Percentiles rank a stretch among this genome's conserved stretches.
These are phyloP conservation scores for Litsea cubeba DNA, from an alignment of 164 flowering plant species.

Conservation along the genomic window DNA sequence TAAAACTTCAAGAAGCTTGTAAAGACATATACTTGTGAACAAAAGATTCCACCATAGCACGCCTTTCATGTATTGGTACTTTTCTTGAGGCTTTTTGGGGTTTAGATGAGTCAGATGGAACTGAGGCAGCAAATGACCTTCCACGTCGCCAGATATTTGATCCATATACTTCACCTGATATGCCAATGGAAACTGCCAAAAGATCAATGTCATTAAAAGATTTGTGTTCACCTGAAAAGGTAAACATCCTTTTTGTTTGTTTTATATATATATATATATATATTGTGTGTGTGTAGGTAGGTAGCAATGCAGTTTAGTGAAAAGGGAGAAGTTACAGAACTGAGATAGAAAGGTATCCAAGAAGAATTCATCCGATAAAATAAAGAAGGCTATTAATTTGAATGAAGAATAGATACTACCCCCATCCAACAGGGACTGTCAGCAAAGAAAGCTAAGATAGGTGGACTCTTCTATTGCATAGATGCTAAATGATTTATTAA, in stretches of 20 bases:
- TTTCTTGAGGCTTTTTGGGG: conserved; percentile 22
- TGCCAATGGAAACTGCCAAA: conserved; percentile 8
- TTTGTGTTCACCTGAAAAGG: neutral
- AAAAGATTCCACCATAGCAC: conserved; percentile 44
- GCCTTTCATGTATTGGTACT: conserved; percentile 40
- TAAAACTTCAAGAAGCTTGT: neutral
- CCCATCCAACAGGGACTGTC: no score
- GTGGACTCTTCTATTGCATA: no score
- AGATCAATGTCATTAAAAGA: conserved; percentile 6
- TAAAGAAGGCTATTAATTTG: no score
- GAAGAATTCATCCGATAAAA: no score
- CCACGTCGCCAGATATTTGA: conserved; percentile 27
- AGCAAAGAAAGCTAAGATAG: no score
- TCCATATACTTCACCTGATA: conserved; percentile 12
- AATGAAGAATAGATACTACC: no score
- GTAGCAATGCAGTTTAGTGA: neutral
- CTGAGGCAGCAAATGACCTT: conserved; percentile 43
- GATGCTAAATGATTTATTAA: neutral
- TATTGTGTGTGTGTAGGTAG: neutral
- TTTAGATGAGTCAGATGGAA: conserved; percentile 34
- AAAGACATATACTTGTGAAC: conserved; percentile 34
- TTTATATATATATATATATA: neutral
- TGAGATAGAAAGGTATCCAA: no score
- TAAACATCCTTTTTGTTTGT: neutral
- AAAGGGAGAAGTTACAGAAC: neutral